Percentiles rank a stretch among this genome's conserved stretches.
These are phyloP conservation scores for Zasmidium cellare DNA, from an alignment of 2,329 filamentous ascomycete species.

Conservation along the genomic window DNA sequence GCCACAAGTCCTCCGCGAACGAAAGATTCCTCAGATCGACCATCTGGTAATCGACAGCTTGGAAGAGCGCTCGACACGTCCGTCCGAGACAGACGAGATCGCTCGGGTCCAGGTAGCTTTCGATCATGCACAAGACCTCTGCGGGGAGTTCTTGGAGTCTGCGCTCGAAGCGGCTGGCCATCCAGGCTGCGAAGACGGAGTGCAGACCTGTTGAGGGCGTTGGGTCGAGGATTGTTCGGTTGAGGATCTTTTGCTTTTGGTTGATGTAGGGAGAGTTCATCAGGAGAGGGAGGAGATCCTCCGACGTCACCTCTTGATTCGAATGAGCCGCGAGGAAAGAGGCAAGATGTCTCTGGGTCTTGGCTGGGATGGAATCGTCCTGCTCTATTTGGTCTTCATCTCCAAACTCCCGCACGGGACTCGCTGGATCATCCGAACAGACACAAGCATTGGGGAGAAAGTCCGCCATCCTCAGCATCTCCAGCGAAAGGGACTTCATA, in stretches of 20 bases:
- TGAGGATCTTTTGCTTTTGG: conserved; percentile 1
- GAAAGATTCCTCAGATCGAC: conserved; percentile 4
- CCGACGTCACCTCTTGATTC: neutral
- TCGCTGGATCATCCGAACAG: neutral
- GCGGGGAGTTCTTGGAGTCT: conserved; percentile 3
- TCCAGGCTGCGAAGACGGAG: neutral
- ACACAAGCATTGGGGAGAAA: neutral
- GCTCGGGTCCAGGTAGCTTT: neutral
- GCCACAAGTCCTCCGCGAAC: conserved; percentile 1
- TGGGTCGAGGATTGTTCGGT: neutral
- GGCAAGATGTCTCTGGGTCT: neutral
- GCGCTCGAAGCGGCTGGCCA: neutral
- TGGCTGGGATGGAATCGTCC: neutral
- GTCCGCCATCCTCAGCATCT: neutral
- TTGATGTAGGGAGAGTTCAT: conserved; percentile 1
- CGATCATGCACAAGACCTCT: conserved; percentile 8
- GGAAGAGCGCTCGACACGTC: neutral
- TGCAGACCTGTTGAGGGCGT: neutral
- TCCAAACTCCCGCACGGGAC: neutral
- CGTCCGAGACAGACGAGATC: conserved; percentile 4
- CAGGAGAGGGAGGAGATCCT: neutral
- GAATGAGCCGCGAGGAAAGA: neutral
- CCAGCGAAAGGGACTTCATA: neutral
- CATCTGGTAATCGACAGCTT: conserved; percentile 5
- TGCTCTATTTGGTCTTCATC: neutral